Base-by-base conservation (phyloP, 1,139 yeast genomes). In the Pichia sp. region DNA sequence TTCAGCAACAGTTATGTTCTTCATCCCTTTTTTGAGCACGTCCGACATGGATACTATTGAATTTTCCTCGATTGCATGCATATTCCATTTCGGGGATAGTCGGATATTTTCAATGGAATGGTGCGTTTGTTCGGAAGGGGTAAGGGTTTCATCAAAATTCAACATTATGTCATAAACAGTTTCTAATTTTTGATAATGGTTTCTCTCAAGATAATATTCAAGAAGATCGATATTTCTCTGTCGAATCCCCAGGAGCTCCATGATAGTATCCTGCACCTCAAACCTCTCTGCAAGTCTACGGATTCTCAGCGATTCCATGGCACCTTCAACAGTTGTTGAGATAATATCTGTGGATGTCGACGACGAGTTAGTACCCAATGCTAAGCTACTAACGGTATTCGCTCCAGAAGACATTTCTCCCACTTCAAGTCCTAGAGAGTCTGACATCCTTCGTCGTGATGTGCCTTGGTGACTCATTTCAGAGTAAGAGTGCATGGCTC, bases 161-260 rank as follows among this genome's bases (percentile, higher is more conserved):
- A 47, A 15, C 27, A 66, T 50, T 6, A 67, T 48, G 23, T 60
- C 64, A 18, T 57, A 50, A 26, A 67, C 45, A 3, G 66, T 48
- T 21, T 47, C 48, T 4, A 50, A 32, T 22, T 56, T 49, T 30
- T 58, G 51, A 11, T 52, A 50, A 1, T 51, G 34, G 26, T 49
- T 46, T 29, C 40, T 37, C 5, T 25, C 29, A 10, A 43, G 37
- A 28, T 42, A 45, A 18, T 34, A 34, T 11, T 36, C 43, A 12
- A 48, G 45, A 5, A 39, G 21, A 1, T 41, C 40, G 12, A 26
- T 13, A 14, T 45, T 4, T 1, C 33, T 32, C 29, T 15, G 14
- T 45, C 5, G 19, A 2, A 49, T 32, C 12, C 33, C 33, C 6
- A 51, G 34, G 3, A 44, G 26, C 3, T 42, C 40, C 17, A 37